phyloP scores from a whole-genome alignment of 2,329 filamentous ascomycete genomes.

The Arthrinium phaeospermum region DNA sequence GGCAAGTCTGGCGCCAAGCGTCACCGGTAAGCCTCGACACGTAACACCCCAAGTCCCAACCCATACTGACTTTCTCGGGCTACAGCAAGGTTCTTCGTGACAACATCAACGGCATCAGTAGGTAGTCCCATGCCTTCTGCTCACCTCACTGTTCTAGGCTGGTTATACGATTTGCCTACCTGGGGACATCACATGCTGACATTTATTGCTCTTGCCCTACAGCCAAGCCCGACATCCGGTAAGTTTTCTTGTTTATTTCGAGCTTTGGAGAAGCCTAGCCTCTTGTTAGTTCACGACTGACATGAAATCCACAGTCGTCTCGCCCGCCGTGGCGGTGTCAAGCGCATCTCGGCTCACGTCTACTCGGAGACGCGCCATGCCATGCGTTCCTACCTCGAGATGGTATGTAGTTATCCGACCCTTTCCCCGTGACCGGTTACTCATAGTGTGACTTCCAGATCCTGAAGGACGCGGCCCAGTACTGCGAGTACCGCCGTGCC shows the following conservation, averaged over 20 bases:
- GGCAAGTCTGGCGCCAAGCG: slow-evolving; percentile 25
- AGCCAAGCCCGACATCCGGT: slow-evolving; percentile 64
- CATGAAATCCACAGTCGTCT: slow-evolving; percentile 57
- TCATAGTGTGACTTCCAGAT: slow-evolving; percentile 49
- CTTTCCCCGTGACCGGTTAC: background rate
- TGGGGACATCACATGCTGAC: slow-evolving; percentile 26
- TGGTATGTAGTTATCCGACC: background rate
- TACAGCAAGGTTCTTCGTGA: slow-evolving; percentile 40
- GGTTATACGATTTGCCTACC: background rate
- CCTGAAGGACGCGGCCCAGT: slow-evolving; percentile 53
- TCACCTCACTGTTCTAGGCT: background rate
- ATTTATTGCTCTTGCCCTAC: slow-evolving; percentile 24
- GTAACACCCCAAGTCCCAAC: background rate
- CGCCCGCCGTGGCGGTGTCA: slow-evolving; percentile 78
- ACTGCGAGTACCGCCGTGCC: slow-evolving; percentile 57
- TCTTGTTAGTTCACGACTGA: background rate
- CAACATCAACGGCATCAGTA: slow-evolving; percentile 38
- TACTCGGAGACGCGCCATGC: slow-evolving; percentile 51
- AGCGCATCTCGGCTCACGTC: slow-evolving; percentile 69
- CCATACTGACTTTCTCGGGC: background rate
- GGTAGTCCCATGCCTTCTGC: background rate
- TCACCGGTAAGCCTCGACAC: slow-evolving; percentile 21
- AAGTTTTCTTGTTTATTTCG: slow-evolving; percentile 26
- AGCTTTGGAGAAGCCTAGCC: background rate
- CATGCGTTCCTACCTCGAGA: background rate